phyloP scores from a whole-genome alignment of 1,284 basidiomycete species.

The Ganoderma lucidum region DNA sequence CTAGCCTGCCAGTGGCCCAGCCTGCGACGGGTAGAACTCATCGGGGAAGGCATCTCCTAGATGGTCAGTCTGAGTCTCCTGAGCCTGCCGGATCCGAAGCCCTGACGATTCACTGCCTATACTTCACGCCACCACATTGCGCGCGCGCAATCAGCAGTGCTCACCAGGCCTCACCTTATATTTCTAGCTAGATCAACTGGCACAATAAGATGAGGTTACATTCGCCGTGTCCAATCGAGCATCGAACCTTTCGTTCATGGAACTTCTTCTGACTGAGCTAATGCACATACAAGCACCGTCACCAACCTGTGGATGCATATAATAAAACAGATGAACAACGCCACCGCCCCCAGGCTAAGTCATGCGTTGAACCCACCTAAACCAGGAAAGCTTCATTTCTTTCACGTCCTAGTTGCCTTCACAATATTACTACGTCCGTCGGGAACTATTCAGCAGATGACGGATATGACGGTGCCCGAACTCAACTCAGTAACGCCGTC shows the following conservation, averaged over 20 bases:
- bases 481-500: neutral
- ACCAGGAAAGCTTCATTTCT: neutral
- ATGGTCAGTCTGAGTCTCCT: neutral
- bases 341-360: neutral
- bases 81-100: neutral
- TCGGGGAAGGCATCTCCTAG: neutral
- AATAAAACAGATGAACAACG: neutral
- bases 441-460: neutral
- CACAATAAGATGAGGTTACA: too few species aligned
- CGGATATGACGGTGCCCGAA: neutral
- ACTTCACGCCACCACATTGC: neutral
- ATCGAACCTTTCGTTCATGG: too few species aligned
- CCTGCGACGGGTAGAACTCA: neutral
- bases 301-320: neutral
- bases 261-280: too few species aligned
- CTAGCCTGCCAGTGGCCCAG: neutral
- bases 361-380: neutral
- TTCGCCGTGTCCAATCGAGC: too few species aligned
- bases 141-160: neutral
- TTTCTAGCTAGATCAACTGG: too few species aligned
- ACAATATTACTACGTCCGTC: neutral
- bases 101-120: neutral
- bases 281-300: neutral
- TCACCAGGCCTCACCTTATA: neutral
- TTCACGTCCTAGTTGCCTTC: neutral